A percentile compares a stretch with the other conserved stretches of the same genome.
Conservation (phyloP, 495 filamentous ascomycete species). For the Copromyces sp. region DNA sequence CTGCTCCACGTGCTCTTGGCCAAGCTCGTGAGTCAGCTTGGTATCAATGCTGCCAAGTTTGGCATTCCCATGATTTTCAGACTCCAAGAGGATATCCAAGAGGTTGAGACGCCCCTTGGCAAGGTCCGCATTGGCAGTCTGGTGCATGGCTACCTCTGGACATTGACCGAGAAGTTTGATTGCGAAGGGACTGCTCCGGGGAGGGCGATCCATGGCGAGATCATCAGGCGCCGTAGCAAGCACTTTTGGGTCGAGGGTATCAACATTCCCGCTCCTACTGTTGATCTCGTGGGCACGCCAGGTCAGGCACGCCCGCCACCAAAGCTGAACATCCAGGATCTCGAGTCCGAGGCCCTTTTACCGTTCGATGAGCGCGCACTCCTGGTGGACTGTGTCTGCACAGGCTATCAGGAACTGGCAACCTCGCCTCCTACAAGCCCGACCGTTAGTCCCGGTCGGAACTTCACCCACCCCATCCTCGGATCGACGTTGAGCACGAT, state of each 20-base stretch:
- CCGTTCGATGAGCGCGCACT: slow-evolving; percentile 56
- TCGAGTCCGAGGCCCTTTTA: slow-evolving; percentile 48
- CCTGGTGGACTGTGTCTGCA: slow-evolving; percentile 62
- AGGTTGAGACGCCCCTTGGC: slow-evolving; percentile 46
- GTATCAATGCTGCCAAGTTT: slow-evolving; percentile 70
- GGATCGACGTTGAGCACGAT: slow-evolving; percentile 32
- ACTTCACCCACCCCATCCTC: slow-evolving; percentile 50
- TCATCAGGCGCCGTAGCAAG: slow-evolving; percentile 57
- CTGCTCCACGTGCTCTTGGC: slow-evolving; percentile 65
- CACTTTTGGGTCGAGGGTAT: slow-evolving; percentile 70
- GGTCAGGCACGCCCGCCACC: slow-evolving; percentile 34
- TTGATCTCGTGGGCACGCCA: slow-evolving; percentile 37
- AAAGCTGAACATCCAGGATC: slow-evolving; percentile 37
- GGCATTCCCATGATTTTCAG: slow-evolving; percentile 81
- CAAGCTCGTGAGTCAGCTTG: slow-evolving; percentile 62
- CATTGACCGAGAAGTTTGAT: slow-evolving; percentile 64
- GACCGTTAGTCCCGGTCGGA: slow-evolving; percentile 58
- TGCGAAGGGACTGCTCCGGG: slow-evolving; percentile 59
- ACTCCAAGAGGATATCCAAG: slow-evolving; percentile 73
- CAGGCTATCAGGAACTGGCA: slow-evolving; percentile 49
- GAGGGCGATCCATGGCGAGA: slow-evolving; percentile 60
- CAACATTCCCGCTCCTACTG: slow-evolving; percentile 52
- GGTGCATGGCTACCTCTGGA: slow-evolving; percentile 80
- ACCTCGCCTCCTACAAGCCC: slow-evolving; percentile 58
- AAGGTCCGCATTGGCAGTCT: slow-evolving; percentile 74